Evolutionary conservation across 257 asterid genomes (phyloP), one percentile per base, ranked within the genome.

Genomic region (Anisodus tanguticus): DNA sequence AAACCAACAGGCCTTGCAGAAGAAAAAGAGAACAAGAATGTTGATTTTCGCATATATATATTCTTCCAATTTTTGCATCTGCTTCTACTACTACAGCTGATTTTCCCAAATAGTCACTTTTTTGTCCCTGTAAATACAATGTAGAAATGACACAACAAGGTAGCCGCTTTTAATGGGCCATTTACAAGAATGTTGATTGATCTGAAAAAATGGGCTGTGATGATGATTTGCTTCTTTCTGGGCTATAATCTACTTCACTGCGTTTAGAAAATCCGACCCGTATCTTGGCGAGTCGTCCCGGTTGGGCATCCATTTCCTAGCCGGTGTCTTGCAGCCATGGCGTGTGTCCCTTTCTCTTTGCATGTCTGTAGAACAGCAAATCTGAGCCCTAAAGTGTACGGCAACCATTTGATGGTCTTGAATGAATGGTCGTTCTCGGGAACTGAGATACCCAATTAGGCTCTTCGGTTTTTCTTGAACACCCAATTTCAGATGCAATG

Each of bases 251-350:
- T 4, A 53, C 4, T 19, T 26, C 45, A 68, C 43, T 39, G 84
- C 66, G 55, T 9, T 51, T 37, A 63, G 19, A 13, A 53, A 59
- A 66, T 41, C 53, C 47, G 45, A 83, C 82, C 86, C 84, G 88
- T 83, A 83, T 86, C 88, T 82, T 86, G 86, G 88, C 84, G 83
- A 84, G 86, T 84, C 88, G 53, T 58, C 16, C 86, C 70, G 12
- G 35, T 19, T 12, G 0, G 15, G 82, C 80, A 13, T 13, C 13
- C 19, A 57, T 57, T 13, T 57, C 19, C 63, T 15, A 15, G 15
- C 64, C 2, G 43, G 43, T 39, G 43, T 39, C 43, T 39, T 39
- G 43, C 43, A 39, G 2, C 43, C 43, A 39, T 39, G 2, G 43
- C 43, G 4, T 39, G n/a, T n/a, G n/a, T n/a, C n/a, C n/a, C n/a